phyloP scores from a whole-genome alignment of 2,329 filamentous ascomycete genomes.

The Fusarium sublunatum region DNA sequence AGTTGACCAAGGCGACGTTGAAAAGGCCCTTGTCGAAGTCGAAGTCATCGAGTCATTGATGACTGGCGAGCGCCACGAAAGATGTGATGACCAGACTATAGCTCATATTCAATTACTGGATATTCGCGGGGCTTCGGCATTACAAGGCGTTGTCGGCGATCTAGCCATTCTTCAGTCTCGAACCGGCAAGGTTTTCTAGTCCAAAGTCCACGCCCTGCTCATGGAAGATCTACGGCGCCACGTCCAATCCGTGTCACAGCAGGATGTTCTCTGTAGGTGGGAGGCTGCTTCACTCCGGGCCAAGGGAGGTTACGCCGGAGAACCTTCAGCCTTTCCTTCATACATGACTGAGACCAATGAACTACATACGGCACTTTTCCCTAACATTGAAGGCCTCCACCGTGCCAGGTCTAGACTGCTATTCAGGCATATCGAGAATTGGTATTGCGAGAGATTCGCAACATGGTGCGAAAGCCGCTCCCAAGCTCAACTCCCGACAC shows the following conservation, averaged over 20 bases:
- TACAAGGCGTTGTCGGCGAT: slow-evolving; percentile 84
- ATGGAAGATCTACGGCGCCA: slow-evolving; percentile 83
- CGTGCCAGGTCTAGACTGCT: slow-evolving; percentile 80
- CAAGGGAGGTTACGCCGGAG: slow-evolving; percentile 72
- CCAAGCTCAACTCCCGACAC: slow-evolving; percentile 93
- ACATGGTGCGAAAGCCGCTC: slow-evolving; percentile 82
- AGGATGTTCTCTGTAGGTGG: slow-evolving; percentile 86
- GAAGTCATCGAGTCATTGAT: slow-evolving; percentile 83
- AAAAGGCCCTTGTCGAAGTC: slow-evolving; percentile 80
- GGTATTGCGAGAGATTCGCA: slow-evolving; percentile 85
- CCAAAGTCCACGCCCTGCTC: slow-evolving; percentile 79
- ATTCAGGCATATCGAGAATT: slow-evolving; percentile 84
- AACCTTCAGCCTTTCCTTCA: slow-evolving; percentile 75
- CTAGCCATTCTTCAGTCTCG: slow-evolving; percentile 79
- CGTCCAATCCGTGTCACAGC: slow-evolving; percentile 74
- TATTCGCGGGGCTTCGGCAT: slow-evolving; percentile 77
- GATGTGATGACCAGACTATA: slow-evolving; percentile 39
- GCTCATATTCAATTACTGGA: slow-evolving; percentile 64
- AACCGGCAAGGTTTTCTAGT: slow-evolving; percentile 87
- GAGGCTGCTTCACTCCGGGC: slow-evolving; percentile 77
- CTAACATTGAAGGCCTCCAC: slow-evolving; percentile 80
- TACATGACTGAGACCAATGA: slow-evolving; percentile 80
- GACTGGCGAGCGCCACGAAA: slow-evolving; percentile 69
- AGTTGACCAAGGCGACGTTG: slow-evolving; percentile 82
- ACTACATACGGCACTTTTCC: slow-evolving; percentile 75